phyloP scores from a whole-genome alignment of 495 filamentous ascomycete genomes.

The Lophiostoma macrostomum region DNA sequence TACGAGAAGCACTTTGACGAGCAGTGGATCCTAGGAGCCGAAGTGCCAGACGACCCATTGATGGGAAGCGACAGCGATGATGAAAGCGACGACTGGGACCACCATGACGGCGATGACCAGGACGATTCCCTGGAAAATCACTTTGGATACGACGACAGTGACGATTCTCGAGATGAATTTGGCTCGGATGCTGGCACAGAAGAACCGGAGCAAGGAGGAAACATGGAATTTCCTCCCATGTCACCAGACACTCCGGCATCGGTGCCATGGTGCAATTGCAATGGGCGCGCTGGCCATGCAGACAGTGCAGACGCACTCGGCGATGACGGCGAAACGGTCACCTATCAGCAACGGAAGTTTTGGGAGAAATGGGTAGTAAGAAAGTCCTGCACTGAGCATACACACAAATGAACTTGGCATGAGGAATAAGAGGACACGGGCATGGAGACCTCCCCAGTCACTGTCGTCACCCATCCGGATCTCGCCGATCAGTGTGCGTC shows the following conservation, averaged over 20 bases:
- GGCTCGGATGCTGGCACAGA: conserved; percentile 34
- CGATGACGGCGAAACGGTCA: conserved; percentile 56
- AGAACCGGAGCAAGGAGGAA: conserved; percentile 34
- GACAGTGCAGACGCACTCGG: conserved; percentile 50
- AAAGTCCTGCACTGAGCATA: conserved; percentile 38
- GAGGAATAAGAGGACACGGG: background rate
- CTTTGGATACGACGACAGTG: conserved; percentile 14
- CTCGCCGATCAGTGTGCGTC: background rate
- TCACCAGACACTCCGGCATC: conserved; percentile 46
- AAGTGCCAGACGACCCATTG: conserved; percentile 47
- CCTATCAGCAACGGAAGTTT: conserved; percentile 51
- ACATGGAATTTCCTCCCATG: conserved; percentile 43
- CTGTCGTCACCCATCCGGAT: background rate
- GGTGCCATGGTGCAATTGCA: conserved; percentile 50
- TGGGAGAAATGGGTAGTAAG: conserved; percentile 63
- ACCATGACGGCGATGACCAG: conserved; percentile 29
- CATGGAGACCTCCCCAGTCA: background rate
- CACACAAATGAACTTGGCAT: conserved; percentile 17
- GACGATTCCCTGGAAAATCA: conserved; percentile 30
- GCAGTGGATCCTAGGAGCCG: conserved; percentile 41
- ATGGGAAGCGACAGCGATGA: conserved; percentile 41
- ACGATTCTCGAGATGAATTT: conserved; percentile 19
- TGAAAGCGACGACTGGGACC: conserved; percentile 36
- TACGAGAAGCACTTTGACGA: conserved; percentile 58
- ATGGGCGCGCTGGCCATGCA: conserved; percentile 33